Evolutionary conservation across 106 monocot genomes (phyloP), one percentile per base, ranked within the genome.

Genomic region (Dioscorea alata): DNA sequence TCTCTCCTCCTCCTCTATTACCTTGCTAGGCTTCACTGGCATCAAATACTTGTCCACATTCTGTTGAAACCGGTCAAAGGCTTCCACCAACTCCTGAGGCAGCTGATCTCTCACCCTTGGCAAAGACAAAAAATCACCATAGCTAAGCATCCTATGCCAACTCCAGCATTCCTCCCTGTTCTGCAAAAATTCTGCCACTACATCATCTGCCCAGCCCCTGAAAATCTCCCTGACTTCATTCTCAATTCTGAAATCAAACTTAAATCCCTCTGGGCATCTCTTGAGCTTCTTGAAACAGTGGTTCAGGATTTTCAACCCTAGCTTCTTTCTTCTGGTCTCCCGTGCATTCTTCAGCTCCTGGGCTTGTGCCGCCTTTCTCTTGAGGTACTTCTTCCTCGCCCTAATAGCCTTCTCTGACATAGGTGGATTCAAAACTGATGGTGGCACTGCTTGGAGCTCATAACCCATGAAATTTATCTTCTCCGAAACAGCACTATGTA

Each of bases 371-470:
- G 78, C 84, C 72, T 87, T 89, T 71, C 75, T 84, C 61, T 92
- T 97, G 33, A 97, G 73, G 35, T 97, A 82, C 75, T 83, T 97
- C 76, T 97, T 97, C 72, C 70, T 79, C 23, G 97, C 97, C 66
- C 97, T 80, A 7, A 87, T 85, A 24, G 97, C 97, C 69, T 97
- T 97, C 70, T 97, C 92, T 8, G 92, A 85, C 81, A 92, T 79
- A 19, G 84, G 89, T 1, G 92, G 92, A 48, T 83, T 76, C 59
- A 97, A 69, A 1, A 92, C 89, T 5, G 86, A 87, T 61, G 92
- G 97, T 15, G 82, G 61, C 16, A 97, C 92, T 5, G 89, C 97
- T 76, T 89, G 92, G 8, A 97, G 67, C 71, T 89, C 97, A 81
- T 86, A 82, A n/a, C 97, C 97, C 69, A 97, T 75, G 58, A 97